phyloP scores from a whole-genome alignment of 306 rosid genomes.

The Ziziphus jujuba region DNA sequence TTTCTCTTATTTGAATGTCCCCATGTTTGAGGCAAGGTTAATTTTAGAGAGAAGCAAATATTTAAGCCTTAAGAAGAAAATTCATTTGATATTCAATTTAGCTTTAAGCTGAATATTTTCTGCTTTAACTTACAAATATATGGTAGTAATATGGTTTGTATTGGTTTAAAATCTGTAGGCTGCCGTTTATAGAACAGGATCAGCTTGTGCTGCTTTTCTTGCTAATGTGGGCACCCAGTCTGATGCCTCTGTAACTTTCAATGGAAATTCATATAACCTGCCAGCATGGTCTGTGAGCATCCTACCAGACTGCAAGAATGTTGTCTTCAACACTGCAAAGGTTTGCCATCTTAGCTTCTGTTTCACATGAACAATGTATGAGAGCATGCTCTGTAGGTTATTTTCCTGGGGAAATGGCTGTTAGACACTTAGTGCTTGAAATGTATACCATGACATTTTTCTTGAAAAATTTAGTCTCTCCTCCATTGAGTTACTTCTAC shows the following conservation, averaged over 20 bases:
- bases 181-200: conserved; percentile 73
- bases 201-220: conserved; percentile 77
- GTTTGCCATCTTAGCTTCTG: conserved; percentile 37
- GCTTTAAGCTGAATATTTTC: conserved; percentile 16
- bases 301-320: conserved; percentile 95
- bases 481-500: no score
- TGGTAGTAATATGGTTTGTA: not conserved
- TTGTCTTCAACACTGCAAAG: conserved; percentile 90
- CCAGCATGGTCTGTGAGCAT: conserved; percentile 99
- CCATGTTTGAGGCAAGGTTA: no score
- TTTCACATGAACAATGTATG: no score
- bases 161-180: conserved; percentile 43
- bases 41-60: no score
- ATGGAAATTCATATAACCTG: conserved; percentile 70
- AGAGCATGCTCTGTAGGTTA: no score
- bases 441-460: no score
- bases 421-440: no score
- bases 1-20: conserved; percentile 1
- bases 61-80: no score
- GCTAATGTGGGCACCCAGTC: conserved; percentile 63
- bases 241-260: conserved; percentile 68
- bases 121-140: not conserved
- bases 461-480: no score
- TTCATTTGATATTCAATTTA: not conserved
- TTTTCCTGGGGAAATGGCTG: no score